Percentiles rank a stretch among this genome's conserved stretches.
phyloP scores from a whole-genome alignment of 2,329 filamentous ascomycete species.

The Colletotrichum aenigma region DNA sequence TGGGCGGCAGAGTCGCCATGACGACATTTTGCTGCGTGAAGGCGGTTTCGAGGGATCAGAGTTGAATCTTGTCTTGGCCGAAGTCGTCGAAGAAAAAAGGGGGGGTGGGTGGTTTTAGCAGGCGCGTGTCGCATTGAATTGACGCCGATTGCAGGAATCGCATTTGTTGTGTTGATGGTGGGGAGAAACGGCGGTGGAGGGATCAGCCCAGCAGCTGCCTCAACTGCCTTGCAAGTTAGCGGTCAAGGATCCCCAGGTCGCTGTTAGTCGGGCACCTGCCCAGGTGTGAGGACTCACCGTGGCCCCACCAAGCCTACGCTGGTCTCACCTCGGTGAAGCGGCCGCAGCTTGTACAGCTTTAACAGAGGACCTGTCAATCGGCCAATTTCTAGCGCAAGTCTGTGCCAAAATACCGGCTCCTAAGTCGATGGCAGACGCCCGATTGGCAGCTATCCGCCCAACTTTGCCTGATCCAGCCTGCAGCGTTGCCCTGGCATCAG shows the following conservation, averaged over 20 bases:
- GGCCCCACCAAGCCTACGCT: not conserved
- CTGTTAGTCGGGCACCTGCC: not conserved
- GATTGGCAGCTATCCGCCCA: not conserved
- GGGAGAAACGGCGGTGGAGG: constrained; percentile 18
- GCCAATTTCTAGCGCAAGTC: not conserved
- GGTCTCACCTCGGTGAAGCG: not conserved
- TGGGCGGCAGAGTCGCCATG: constrained; percentile 35
- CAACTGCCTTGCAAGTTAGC: not conserved
- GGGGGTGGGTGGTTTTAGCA: not conserved
- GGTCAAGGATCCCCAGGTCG: not conserved
- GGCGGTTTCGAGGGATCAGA: not conserved
- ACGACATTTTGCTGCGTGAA: constrained; percentile 26
- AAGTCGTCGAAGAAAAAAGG: not conserved
- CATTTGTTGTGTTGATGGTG: constrained; percentile 20
- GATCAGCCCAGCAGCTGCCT: constrained; percentile 6
- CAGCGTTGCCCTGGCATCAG: not conserved
- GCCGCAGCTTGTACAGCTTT: not conserved
- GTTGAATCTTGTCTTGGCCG: not conserved
- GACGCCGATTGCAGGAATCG: not conserved
- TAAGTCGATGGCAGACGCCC: not conserved
- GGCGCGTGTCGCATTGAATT: constrained; percentile 9
- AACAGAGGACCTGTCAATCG: not conserved
- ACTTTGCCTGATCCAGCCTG: not conserved
- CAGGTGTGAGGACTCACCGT: not conserved
- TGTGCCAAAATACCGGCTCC: not conserved